Evolutionary conservation across 2,329 filamentous ascomycete genomes (phyloP), one percentile per base, ranked within the genome.

Genomic region (Aureobasidium sp.): DNA sequence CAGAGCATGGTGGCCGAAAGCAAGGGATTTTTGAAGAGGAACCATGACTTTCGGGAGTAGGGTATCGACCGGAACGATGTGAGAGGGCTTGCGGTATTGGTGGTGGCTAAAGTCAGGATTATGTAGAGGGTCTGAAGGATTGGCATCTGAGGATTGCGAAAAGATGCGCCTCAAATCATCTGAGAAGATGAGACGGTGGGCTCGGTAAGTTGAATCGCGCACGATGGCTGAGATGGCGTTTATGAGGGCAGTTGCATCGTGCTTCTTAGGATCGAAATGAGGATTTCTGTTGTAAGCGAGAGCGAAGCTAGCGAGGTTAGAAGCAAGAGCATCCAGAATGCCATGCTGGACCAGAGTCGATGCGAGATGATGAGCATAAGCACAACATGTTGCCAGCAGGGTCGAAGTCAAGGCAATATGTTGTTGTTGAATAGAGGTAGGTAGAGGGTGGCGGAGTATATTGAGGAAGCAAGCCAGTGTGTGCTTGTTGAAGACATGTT

Each of bases 141-240:
- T 10, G 27, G 29, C 5, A 5, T 51, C 45, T 30, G 37, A 25
- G 3, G 61, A 27, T n/a, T 48, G 44, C 13, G 25, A 37, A n/a
- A 72, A 72, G 13, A 73, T 65, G 10, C 69, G 67, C 47, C 68
- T 65, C 10, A 73, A 47, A 88, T 75, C 53, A 90, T 81, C 67
- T 8, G 70, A 66, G 1, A 71, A 64, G 32, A 72, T 68, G 58
- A 74, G 71, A 16, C 90, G 83, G 65, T 87, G 87, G 10, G 90
- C 86, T 60, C 91, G 84, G 73, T 87, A 89, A 66, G 86, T 87
- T 0, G 93, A 97, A 67, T 90, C 85, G 64, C 86, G 83, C 53
- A 96, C 83, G 51, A 97, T 88, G 49, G 86, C 82, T 25, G 86
- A 82, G 55, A 96, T 83, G 0, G 92, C 90, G 64, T 91, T 87